Evolutionary conservation across 1,139 yeast genomes (phyloP).

Genomic region (Diutina catenulata): DNA sequence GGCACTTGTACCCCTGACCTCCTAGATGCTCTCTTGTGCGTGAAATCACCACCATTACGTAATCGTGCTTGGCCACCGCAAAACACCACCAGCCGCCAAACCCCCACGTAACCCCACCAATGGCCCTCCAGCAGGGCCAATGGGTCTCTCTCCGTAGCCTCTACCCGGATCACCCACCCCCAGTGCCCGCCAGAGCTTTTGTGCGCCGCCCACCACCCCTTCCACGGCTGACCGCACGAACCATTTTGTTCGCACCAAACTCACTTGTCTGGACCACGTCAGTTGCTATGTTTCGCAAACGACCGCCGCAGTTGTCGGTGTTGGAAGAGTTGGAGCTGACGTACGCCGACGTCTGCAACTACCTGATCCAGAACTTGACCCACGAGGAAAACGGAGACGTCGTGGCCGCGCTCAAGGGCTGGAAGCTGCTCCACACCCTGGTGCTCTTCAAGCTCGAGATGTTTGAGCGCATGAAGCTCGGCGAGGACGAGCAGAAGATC

Average conservation of each 20-base stretch:
- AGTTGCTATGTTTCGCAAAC: conserved; percentile 32
- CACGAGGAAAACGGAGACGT: conserved; percentile 43
- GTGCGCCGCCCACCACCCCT: too few species aligned
- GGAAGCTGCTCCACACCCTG: conserved; percentile 58
- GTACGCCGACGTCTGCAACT: conserved; percentile 50
- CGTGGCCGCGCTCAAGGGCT: conserved; percentile 53
- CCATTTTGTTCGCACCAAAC: too few species aligned
- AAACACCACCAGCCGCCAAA: conserved; percentile 11
- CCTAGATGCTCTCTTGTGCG: too few species aligned
- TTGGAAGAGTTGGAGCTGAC: conserved; percentile 48
- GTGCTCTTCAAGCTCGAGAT: conserved; percentile 43
- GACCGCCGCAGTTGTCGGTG: conserved; percentile 40
- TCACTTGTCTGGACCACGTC: too few species aligned
- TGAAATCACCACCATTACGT: background rate
- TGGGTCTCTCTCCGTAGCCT: too few species aligned
- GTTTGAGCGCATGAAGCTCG: conserved; percentile 32
- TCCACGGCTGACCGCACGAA: too few species aligned
- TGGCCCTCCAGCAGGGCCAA: too few species aligned
- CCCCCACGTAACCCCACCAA: background rate
- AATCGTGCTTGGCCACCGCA: conserved; percentile 1
- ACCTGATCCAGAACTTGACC: conserved; percentile 42
- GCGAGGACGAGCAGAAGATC: conserved; percentile 30
- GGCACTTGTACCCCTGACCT: too few species aligned
- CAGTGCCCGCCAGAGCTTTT: too few species aligned
- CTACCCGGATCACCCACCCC: too few species aligned